Conservation (phyloP, 2,329 filamentous ascomycete genomes). For the Colletotrichum sp. region DNA sequence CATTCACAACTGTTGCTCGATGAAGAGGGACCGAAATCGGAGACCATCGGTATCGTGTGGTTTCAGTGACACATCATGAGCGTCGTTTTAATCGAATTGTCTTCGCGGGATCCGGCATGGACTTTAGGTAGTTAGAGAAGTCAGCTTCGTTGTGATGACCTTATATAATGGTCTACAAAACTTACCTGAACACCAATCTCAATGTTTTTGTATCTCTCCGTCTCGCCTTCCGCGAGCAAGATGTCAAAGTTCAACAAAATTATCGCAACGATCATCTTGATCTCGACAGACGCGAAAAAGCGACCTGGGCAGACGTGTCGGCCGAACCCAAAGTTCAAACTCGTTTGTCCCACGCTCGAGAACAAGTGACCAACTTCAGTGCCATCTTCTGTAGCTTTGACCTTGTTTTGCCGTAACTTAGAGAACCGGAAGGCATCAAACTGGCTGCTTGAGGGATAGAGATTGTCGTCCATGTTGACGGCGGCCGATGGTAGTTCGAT, state of each 20-base stretch:
- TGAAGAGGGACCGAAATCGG: neutral
- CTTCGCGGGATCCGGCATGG: neutral
- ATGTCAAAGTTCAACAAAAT: slow-evolving; percentile 46
- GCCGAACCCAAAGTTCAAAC: slow-evolving; percentile 42
- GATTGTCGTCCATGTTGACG: slow-evolving; percentile 39
- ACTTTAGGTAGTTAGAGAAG: neutral
- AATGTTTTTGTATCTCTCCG: slow-evolving; percentile 1
- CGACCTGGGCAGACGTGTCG: slow-evolving; percentile 46
- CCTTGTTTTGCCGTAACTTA: neutral
- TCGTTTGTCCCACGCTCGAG: slow-evolving; percentile 38
- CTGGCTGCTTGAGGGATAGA: slow-evolving; percentile 36
- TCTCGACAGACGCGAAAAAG: slow-evolving; percentile 50
- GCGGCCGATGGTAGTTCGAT: slow-evolving; percentile 45
- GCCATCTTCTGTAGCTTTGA: neutral
- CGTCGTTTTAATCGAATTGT: neutral
- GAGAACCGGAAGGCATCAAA: slow-evolving; percentile 12
- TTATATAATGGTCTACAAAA: neutral
- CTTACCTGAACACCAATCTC: slow-evolving; percentile 2
- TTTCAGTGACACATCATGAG: neutral
- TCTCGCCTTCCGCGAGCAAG: slow-evolving; percentile 30
- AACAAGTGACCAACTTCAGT: slow-evolving; percentile 38
- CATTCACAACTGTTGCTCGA: neutral
- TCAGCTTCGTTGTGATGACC: no score
- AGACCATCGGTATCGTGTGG: neutral
- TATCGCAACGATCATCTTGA: slow-evolving; percentile 48